These are phyloP conservation scores for Lachnellula cervina DNA, from an alignment of 2,329 filamentous ascomycete genomes.

Conservation along the genomic window DNA sequence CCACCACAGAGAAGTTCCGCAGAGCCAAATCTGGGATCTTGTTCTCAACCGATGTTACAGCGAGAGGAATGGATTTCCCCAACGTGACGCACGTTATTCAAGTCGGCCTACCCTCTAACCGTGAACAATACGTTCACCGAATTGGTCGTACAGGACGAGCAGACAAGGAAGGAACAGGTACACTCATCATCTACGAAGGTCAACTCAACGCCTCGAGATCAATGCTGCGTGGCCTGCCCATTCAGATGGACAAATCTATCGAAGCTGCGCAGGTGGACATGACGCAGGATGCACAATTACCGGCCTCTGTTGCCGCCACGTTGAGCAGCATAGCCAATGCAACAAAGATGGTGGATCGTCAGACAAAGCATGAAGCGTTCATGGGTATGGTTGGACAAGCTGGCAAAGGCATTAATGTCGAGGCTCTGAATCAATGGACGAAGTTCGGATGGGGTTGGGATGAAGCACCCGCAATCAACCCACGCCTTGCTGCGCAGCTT, in stretches of 20 bases:
- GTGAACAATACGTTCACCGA: slow-evolving; percentile 72
- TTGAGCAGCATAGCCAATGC: slow-evolving; percentile 25
- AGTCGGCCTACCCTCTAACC: slow-evolving; percentile 56
- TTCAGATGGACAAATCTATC: slow-evolving; percentile 23
- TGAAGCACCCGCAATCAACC: slow-evolving; percentile 23
- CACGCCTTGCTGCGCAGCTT: slow-evolving; percentile 20
- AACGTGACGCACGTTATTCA: slow-evolving; percentile 75
- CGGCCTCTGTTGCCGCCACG: slow-evolving; percentile 23
- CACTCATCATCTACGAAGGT: slow-evolving; percentile 22
- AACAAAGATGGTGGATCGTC: slow-evolving; percentile 25
- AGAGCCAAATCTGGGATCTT: slow-evolving; percentile 55
- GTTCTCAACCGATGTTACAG: slow-evolving; percentile 76
- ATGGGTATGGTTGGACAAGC: slow-evolving; percentile 18
- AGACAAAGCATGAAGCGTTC: slow-evolving; percentile 26
- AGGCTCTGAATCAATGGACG: slow-evolving; percentile 27
- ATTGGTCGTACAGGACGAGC: slow-evolving; percentile 73
- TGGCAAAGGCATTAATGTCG: slow-evolving; percentile 3
- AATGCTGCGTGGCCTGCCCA: slow-evolving; percentile 27
- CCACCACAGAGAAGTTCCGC: slow-evolving; percentile 69
- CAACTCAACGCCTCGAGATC: slow-evolving; percentile 19
- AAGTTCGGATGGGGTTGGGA: slow-evolving; percentile 32
- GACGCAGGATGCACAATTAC: slow-evolving; percentile 31
- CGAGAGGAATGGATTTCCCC: slow-evolving; percentile 79
- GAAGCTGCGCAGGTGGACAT: slow-evolving; percentile 29
- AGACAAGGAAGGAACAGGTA: slow-evolving; percentile 64